Evolutionary conservation across 148 eudicot genomes (phyloP).

Genomic region (Nepenthes mirabilis): DNA sequence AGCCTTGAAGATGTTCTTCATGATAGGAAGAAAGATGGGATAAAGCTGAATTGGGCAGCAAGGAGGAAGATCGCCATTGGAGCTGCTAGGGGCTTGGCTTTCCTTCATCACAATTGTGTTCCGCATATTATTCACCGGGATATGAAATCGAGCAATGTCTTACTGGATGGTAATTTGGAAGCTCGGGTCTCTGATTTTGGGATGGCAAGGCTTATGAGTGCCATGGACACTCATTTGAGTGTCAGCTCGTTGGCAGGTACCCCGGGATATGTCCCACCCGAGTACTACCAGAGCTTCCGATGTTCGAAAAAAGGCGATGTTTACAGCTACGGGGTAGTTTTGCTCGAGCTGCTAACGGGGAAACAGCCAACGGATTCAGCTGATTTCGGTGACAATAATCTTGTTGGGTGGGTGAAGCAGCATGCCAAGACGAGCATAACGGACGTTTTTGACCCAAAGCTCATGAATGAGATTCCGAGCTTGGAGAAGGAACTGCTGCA

Average conservation of each 20-base stretch:
- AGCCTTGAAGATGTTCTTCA: constrained; percentile 75
- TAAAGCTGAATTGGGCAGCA: constrained; percentile 55
- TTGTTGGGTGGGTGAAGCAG: constrained; percentile 79
- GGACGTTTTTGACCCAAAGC: constrained; percentile 55
- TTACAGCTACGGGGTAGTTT: constrained; percentile 73
- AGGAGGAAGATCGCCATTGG: constrained; percentile 77
- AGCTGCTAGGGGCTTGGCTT: constrained; percentile 69
- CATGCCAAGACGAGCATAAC: constrained; percentile 44
- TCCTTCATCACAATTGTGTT: constrained; percentile 70
- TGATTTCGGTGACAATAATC: constrained; percentile 81
- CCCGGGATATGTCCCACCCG: constrained; percentile 79
- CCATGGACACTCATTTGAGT: constrained; percentile 81
- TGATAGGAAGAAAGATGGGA: constrained; percentile 38
- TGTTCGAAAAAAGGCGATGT: constrained; percentile 79
- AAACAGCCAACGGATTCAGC: constrained; percentile 61
- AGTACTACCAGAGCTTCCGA: constrained; percentile 60
- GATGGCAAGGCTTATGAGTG: constrained; percentile 79
- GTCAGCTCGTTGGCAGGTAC: constrained; percentile 84
- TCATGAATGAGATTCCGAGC: constrained; percentile 52
- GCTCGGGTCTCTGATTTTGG: constrained; percentile 86
- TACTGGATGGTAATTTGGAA: constrained; percentile 61
- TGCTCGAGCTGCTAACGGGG: constrained; percentile 77
- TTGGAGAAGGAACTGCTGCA: constrained; percentile 55
- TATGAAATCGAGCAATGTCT: constrained; percentile 81
- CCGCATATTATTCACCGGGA: constrained; percentile 84